Evolutionary conservation across 2,329 filamentous ascomycete genomes (phyloP), one percentile per base, ranked within the genome.

Genomic region (Paecilomyces sp.): DNA sequence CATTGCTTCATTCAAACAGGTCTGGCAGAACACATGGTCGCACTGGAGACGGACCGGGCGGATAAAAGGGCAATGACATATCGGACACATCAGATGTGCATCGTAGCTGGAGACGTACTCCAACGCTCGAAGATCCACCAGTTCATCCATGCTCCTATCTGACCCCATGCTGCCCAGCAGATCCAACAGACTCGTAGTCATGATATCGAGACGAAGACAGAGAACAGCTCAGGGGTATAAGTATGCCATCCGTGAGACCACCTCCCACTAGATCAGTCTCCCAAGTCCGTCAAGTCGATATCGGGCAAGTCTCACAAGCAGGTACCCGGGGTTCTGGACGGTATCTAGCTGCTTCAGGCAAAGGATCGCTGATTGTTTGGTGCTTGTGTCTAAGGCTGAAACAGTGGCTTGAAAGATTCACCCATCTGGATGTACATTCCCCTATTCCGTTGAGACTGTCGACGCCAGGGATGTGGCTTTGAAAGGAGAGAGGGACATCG

Each of bases 31-130:
- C 63, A 83, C 82, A 73, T 88, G 85, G 63, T 87, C 83, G 72
- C 85, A 88, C 63, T 82, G 77, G 55, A 85, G 74, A 64, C 83
- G 77, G 53, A 85, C 78, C 1, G 85, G 85, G 57, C 80, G 75
- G 58, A 86, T 79, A 66, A 87, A 86, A 7, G 85, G 83, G 61
- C 82, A 83, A 67, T 85, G 83, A 70, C 85, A 88, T 63, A 88
- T 87, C 15, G 84, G 80, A 67, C 85, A 88, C 75, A 85, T 82
- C 56, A 88, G 77, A 67, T 87, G 85, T 62, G 78, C 78, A 68
- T 87, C 84, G 67, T 82, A 82, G 30, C 73, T 69, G 56, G 77
- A 74, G 60, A 84, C 78, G 73, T 85, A 84, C 60, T 87, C 85
- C 64, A 88, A 79, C 41, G 77, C 70, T 58, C 83, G 79, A 55